Percentiles rank a stretch among this genome's conserved stretches.
phyloP scores from a whole-genome alignment of 2,329 filamentous ascomycete genomes.

The Stagonosporopsis chrysanthemi region DNA sequence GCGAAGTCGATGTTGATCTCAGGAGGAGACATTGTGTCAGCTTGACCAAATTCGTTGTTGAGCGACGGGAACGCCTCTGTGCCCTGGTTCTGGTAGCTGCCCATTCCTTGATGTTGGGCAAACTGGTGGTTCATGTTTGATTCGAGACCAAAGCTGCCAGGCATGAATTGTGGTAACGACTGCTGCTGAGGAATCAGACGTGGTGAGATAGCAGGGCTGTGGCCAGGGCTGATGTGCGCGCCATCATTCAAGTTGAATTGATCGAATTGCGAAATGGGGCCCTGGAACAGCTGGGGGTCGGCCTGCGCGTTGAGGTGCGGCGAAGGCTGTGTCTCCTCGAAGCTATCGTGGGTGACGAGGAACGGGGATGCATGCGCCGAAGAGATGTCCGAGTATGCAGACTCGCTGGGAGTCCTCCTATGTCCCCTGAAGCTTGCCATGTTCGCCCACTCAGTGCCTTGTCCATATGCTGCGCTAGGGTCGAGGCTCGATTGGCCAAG shows the following conservation, averaged over 20 bases:
- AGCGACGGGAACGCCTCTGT: constrained; percentile 60
- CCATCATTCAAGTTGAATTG: constrained; percentile 73
- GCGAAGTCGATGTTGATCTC: constrained; percentile 95
- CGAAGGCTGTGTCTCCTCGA: constrained; percentile 80
- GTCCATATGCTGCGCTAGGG: constrained; percentile 66
- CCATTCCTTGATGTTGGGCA: constrained; percentile 54
- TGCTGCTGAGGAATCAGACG: constrained; percentile 72
- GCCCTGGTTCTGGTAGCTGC: constrained; percentile 59
- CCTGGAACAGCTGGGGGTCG: constrained; percentile 76
- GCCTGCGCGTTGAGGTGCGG: constrained; percentile 78
- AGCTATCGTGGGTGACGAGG: constrained; percentile 77
- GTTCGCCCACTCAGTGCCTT: constrained; percentile 66
- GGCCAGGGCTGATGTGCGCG: constrained; percentile 65
- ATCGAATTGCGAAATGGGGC: constrained; percentile 74
- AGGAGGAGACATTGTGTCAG: constrained; percentile 83
- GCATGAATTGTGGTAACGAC: constrained; percentile 57
- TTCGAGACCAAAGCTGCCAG: constrained; percentile 57
- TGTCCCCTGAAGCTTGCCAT: constrained; percentile 77
- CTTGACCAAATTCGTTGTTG: constrained; percentile 70
- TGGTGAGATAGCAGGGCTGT: constrained; percentile 76
- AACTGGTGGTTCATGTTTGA: constrained; percentile 59
- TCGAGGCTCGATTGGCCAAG: constrained; percentile 60
- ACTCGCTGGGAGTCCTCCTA: constrained; percentile 83
- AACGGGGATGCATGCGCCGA: constrained; percentile 86
- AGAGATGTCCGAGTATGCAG: constrained; percentile 79